Conservation (phyloP, 2,329 filamentous ascomycete species). For the Akanthomyces muscarius region DNA sequence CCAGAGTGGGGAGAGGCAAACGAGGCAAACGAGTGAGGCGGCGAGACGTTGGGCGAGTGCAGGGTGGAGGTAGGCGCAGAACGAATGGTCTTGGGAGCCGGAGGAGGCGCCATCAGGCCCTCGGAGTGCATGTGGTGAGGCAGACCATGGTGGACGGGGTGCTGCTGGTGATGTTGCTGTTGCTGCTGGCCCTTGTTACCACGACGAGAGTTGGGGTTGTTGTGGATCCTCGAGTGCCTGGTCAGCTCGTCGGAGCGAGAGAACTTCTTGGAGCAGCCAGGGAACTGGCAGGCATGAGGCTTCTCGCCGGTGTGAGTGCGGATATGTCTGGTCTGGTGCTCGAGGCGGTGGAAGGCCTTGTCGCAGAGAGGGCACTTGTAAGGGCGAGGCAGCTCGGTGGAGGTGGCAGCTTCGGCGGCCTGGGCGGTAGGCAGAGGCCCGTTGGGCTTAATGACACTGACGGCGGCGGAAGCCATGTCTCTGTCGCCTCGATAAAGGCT, state of each 20-base stretch:
- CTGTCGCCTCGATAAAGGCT: conserved; percentile 31
- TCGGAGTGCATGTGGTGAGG: conserved; percentile 47
- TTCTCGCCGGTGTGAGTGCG: conserved; percentile 98
- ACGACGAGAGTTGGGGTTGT: conserved; percentile 93
- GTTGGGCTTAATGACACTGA: conserved; percentile 58
- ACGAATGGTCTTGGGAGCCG: conserved; percentile 71
- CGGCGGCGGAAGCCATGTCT: conserved; percentile 49
- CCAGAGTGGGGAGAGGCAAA: conserved; percentile 51
- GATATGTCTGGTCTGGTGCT: conserved; percentile 89
- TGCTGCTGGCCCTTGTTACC: conserved; percentile 71
- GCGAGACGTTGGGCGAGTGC: conserved; percentile 92
- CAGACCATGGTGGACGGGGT: conserved; percentile 36
- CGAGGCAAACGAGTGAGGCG: conserved; percentile 81
- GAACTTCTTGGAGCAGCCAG: conserved; percentile 95
- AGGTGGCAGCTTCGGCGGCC: conserved; percentile 44
- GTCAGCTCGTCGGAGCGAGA: conserved; percentile 95
- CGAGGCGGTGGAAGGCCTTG: conserved; percentile 95
- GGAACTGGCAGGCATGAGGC: conserved; percentile 92
- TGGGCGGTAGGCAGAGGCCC: conserved; percentile 61
- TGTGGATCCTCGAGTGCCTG: conserved; percentile 95
- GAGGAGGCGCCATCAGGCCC: conserved; percentile 75
- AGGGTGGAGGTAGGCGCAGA: conserved; percentile 84
- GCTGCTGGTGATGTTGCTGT: conserved; percentile 33
- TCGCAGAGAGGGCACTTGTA: conserved; percentile 99
- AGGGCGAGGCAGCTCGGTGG: conserved; percentile 78